Evolutionary conservation across 208 protist species (phyloP), one percentile per base, ranked within the genome.

Genomic region (Acanthamoeba castellanii): DNA sequence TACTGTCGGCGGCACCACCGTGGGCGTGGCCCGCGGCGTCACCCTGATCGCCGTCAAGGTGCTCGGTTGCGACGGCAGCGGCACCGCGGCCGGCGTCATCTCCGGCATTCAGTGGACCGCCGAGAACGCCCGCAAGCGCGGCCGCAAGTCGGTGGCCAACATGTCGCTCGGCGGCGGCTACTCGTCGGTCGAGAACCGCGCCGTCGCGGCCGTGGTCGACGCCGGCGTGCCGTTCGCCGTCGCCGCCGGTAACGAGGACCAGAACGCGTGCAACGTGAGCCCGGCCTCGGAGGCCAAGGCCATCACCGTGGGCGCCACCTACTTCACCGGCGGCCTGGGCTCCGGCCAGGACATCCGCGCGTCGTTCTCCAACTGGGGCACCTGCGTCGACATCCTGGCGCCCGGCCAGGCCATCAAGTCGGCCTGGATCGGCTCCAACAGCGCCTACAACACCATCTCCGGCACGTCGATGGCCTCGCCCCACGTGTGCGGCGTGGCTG

Each of bases 131-230:
- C 92, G 25, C n/a, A 94, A 95, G 22, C 47, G 50, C 20, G 88
- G 70, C 13, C 42, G 57, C 47, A 84, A 42, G 87, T 94, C 90
- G 11, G 64, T 90, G 11, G 85, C 89, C 94, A 95, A 90, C 88
- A 95, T 95, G 94, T 95, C 94, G 32, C 88, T 95, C 18, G 94
- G 94, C 42, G 94, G 94, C 32, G 89, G 94, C 68, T 93, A 55
- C 89, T 94, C 87, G 30, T 3, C 89, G 30, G 16, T 87, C 59
- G 13, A 42, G 13, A 94, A 95, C 66, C 27, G 45, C 27, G 94
- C 94, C 57, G 94, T 95, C 1, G 87, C 87, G 8, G 42, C 90
- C 32, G 82, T 70, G 25, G 74, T 94, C 42, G 74, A 64, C 55
- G 94, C 87, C 22, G 94, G 94, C 90, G 52, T 95, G 5, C 27